These are phyloP conservation scores for Lachnellula arida DNA, from an alignment of 2,329 filamentous ascomycete species.

Conservation along the genomic window DNA sequence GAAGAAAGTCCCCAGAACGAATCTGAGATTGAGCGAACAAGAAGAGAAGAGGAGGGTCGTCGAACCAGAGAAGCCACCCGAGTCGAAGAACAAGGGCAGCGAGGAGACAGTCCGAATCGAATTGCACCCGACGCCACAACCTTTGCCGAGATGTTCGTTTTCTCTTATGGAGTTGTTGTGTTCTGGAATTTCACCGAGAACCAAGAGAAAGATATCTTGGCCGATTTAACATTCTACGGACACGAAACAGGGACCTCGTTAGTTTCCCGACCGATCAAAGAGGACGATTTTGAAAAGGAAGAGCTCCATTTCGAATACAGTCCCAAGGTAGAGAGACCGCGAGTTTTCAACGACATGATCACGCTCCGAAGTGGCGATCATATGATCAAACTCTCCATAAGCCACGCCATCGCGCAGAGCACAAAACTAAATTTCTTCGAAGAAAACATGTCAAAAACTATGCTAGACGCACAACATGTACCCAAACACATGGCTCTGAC, in stretches of 20 bases:
- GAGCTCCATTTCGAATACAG: constrained; percentile 99
- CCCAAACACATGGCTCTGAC: constrained; percentile 85
- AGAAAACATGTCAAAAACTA: constrained; percentile 90
- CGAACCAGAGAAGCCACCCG: constrained; percentile 34
- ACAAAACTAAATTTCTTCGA: constrained; percentile 96
- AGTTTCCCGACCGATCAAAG: constrained; percentile 72
- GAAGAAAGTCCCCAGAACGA: constrained; percentile 42
- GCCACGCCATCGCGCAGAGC: constrained; percentile 94
- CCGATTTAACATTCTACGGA: constrained; percentile 85
- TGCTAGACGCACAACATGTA: constrained; percentile 88
- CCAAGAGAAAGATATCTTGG: constrained; percentile 94
- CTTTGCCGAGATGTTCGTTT: constrained; percentile 95
- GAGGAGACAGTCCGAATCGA: constrained; percentile 49
- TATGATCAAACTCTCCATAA: constrained; percentile 98
- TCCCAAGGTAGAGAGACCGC: constrained; percentile 73
- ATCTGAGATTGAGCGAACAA: constrained; percentile 31
- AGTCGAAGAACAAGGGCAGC: constrained; percentile 34
- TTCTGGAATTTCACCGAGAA: constrained; percentile 98
- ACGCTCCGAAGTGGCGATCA: constrained; percentile 91
- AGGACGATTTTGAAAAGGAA: constrained; percentile 93
- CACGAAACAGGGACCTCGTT: constrained; percentile 62
- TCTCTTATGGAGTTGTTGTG: constrained; percentile 93
- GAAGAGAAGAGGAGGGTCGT: constrained; percentile 29
- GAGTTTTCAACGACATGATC: constrained; percentile 99
- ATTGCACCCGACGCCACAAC: constrained; percentile 67